Evolutionary conservation across 306 rosid species (phyloP), one percentile per base, ranked within the genome.

Genomic region (Hylodesmum podocarpum): DNA sequence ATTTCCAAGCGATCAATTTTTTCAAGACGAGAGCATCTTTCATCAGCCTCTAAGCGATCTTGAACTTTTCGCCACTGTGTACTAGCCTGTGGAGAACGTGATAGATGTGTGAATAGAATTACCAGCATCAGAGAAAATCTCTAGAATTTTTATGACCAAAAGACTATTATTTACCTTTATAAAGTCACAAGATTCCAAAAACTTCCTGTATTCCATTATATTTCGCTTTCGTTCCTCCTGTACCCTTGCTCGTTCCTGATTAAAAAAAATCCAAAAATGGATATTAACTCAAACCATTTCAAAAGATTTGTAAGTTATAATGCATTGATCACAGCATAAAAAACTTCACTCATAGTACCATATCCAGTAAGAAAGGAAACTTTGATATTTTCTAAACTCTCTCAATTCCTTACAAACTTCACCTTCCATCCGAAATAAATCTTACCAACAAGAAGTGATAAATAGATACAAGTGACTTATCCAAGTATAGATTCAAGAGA

Each of bases 31-130:
- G 88, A 85, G 73, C 97, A 94, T 85, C 97, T 89, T 81, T 91
- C 98, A 66, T 94, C 98, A 75, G 92, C 94, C 86, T 91, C 96
- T 71, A 94, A 69, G 74, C 91, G 96, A 40, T 94, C 98, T 84
- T 94, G 96, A 87, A 94, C 91, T 85, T 91, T 94, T 59, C 98
- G 85, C 97, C 97, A 94, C 85, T 94, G 98, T 70, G 89, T 90
- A 86, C 76, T 89, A 80, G 96, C 94, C 98, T 94, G 68, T 53
- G 34, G 58, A 75, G 73, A 72, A 70, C 57, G 67, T 18, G 44
- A 84, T 31, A 31, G 40, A 88, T 41, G 75, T 59, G 68, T 73
- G 63, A 72, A 72, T 58, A 12, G 31, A 82, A 80, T 34, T 74
- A 77, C 31, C 8, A 73, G 28, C 55, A 66, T 50, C 53, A 57